phyloP scores from a whole-genome alignment of 2,329 filamentous ascomycete genomes.

The Hypomyces rosellus region DNA sequence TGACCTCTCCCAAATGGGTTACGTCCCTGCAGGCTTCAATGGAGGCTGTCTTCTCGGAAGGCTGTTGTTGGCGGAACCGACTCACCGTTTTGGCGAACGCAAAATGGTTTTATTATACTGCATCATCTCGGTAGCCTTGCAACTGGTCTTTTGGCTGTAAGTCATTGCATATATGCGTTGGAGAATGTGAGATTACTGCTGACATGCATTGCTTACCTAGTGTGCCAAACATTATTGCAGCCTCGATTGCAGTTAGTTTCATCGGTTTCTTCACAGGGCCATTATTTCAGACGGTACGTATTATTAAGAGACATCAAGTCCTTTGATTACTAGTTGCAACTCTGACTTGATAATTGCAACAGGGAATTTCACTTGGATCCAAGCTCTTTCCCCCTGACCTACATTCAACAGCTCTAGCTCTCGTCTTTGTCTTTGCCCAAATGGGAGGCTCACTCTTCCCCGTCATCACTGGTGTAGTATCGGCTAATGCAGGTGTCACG shows the following conservation, averaged over 20 bases:
- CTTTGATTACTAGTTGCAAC: too few relatives aligned
- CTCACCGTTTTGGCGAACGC: slow-evolving; percentile 51
- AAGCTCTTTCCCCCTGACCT: slow-evolving; percentile 40
- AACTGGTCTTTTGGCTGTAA: slow-evolving; percentile 55
- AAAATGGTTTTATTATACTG: slow-evolving; percentile 52
- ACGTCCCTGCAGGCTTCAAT: slow-evolving; percentile 55
- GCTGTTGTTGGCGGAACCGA: slow-evolving; percentile 52
- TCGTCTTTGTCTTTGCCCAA: slow-evolving; percentile 53
- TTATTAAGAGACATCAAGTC: background rate
- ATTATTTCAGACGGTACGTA: slow-evolving; percentile 48
- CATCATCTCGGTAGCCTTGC: slow-evolving; percentile 44
- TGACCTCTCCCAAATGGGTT: slow-evolving; percentile 51
- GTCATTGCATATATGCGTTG: slow-evolving; percentile 13
- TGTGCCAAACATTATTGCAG: slow-evolving; percentile 39
- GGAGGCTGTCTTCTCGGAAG: slow-evolving; percentile 53
- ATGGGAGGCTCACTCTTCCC: slow-evolving; percentile 51
- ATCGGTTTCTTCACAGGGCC: slow-evolving; percentile 54
- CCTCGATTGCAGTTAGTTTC: slow-evolving; percentile 47
- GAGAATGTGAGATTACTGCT: background rate
- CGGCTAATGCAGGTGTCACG: slow-evolving; percentile 36
- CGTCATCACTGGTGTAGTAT: slow-evolving; percentile 47
- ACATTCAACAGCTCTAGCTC: slow-evolving; percentile 31
- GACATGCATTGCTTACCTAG: slow-evolving; percentile 18
- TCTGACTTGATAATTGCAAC: too few relatives aligned
- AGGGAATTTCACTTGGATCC: slow-evolving; percentile 49